These are phyloP conservation scores for Neocatenulostroma microsporum DNA, from an alignment of 2,329 filamentous ascomycete genomes.

Conservation along the genomic window DNA sequence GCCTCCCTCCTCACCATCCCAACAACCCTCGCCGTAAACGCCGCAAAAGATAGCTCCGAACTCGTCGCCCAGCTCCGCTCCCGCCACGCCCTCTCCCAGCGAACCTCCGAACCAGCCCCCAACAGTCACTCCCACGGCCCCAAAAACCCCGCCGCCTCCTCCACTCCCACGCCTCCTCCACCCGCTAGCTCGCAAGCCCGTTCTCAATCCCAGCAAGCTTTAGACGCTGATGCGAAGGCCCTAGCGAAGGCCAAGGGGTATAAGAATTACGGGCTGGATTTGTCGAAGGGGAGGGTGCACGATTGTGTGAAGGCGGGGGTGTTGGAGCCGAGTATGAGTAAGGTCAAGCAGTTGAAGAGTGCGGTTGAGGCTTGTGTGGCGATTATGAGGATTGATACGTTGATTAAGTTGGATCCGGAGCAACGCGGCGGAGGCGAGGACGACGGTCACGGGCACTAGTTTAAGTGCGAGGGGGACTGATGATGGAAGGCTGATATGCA, in stretches of 20 bases:
- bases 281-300: conserved; percentile 79
- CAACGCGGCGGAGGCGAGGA: conserved; percentile 65
- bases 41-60: conserved; percentile 91
- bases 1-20: conserved; percentile 89
- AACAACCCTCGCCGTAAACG: conserved; percentile 94
- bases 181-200: conserved; percentile 1
- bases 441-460: conserved; percentile 40
- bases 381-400: conserved; percentile 98
- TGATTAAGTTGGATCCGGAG: conserved; percentile 97
- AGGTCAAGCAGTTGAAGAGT: conserved; percentile 95
- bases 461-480: too few species aligned
- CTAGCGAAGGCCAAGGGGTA: conserved; percentile 93
- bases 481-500: too few species aligned
- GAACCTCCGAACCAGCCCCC: conserved; percentile 68
- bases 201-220: too few species aligned
- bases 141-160: too few species aligned
- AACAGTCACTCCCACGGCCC: too few species aligned
- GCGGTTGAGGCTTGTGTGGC: conserved; percentile 97
- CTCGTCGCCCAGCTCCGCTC: conserved; percentile 92
- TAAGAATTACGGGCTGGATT: conserved; percentile 95
- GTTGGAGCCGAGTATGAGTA: conserved; percentile 94
- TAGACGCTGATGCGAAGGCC: conserved; percentile 71
- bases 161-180: conserved; percentile 2
- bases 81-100: conserved; percentile 87
- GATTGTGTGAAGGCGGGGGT: conserved; percentile 94